Conservation (phyloP, 371 early-diverging fungal genomes). For the Syncephalastrum contaminatum region DNA sequence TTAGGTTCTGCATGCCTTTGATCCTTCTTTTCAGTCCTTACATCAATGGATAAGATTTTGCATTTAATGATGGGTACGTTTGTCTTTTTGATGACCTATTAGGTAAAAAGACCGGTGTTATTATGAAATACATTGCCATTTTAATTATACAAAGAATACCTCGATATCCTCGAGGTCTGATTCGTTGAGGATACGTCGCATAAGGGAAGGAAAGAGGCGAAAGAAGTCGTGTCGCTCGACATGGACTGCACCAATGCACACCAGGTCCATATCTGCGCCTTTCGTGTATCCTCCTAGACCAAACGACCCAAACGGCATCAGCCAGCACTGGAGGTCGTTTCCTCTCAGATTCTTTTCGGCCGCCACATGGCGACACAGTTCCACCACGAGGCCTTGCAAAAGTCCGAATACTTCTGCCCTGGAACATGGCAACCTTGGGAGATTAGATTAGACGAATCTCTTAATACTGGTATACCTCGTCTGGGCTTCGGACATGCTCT, state of each 20-base stretch:
- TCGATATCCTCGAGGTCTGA: constrained; percentile 22
- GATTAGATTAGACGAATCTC: no score
- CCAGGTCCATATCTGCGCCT: constrained; percentile 43
- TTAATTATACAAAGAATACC: no score
- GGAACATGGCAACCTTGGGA: no score
- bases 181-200: constrained; percentile 7
- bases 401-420: constrained; percentile 6
- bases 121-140: no score
- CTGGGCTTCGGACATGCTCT: neutral
- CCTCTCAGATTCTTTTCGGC: constrained; percentile 3
- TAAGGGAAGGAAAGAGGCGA: constrained; percentile 13
- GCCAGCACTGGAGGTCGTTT: constrained; percentile 15
- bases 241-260: constrained; percentile 20
- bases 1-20: neutral
- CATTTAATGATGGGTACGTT: constrained; percentile 48
- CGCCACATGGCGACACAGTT: constrained; percentile 3
- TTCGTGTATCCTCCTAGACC: constrained; percentile 31
- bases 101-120: neutral
- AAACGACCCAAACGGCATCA: constrained; percentile 44
- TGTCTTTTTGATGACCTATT: constrained; percentile 28
- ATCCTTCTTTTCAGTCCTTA: constrained; percentile 5
- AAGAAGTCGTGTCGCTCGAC: constrained; percentile 25
- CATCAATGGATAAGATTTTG: constrained; percentile 26
- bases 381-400: constrained; percentile 6
- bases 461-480: neutral